Conservation (phyloP, 805 yeast species). For the Wickerhamomyces sydowiorum region DNA sequence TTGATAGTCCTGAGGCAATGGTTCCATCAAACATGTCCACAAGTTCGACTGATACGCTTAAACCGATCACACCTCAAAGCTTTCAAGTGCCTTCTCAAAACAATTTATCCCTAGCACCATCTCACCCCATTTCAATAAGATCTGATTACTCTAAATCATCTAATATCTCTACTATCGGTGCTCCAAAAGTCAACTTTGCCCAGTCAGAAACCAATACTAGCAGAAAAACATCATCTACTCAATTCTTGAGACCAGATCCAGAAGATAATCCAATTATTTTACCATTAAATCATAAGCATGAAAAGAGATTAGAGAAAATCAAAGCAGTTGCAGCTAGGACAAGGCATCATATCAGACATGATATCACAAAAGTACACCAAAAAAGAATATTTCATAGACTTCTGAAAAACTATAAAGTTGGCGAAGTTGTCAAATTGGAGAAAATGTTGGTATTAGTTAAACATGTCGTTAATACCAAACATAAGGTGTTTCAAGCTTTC, state of each 20-base stretch:
- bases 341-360: constrained; percentile 9
- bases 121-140: neutral
- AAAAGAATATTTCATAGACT: constrained; percentile 19
- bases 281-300: constrained; percentile 14
- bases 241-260: constrained; percentile 3
- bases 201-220: constrained; percentile 1
- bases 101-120: neutral
- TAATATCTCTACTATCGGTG: neutral
- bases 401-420: constrained; percentile 35
- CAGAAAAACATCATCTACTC: neutral
- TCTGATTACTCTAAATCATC: neutral
- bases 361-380: constrained; percentile 10
- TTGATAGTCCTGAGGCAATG: neutral
- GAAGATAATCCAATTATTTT: neutral
- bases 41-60: neutral
- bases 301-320: constrained; percentile 15
- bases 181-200: neutral
- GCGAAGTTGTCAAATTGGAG: constrained; percentile 62
- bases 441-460: constrained; percentile 65
- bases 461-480: constrained; percentile 19
- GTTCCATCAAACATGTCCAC: neutral
- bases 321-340: constrained; percentile 21
- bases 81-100: neutral
- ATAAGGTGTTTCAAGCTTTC: constrained; percentile 26
- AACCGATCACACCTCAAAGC: neutral